phyloP scores from a whole-genome alignment of 2,329 filamentous ascomycete genomes.

The Tolypocladium pustulatum region DNA sequence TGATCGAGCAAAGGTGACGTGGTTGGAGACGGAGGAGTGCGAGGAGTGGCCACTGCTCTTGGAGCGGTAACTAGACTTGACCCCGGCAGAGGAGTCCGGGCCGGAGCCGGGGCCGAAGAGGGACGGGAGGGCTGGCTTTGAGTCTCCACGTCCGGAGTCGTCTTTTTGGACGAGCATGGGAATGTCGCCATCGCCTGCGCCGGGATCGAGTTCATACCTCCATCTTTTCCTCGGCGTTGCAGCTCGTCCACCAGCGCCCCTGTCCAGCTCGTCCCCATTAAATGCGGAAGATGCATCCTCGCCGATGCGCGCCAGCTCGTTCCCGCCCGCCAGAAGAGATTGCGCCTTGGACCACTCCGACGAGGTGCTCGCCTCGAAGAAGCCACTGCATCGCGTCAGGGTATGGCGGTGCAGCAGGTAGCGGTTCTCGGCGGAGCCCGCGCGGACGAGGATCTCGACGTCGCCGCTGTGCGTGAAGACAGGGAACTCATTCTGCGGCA shows the following conservation, averaged over 20 bases:
- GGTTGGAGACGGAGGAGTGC: constrained; percentile 32
- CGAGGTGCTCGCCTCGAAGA: constrained; percentile 80
- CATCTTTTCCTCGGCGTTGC: constrained; percentile 45
- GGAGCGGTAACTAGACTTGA: constrained; percentile 26
- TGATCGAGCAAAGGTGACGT: constrained; percentile 66
- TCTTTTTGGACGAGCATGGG: constrained; percentile 84
- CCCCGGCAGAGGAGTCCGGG: constrained; percentile 31
- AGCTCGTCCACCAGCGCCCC: background rate
- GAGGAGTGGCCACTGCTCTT: constrained; percentile 36
- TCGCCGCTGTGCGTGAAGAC: constrained; percentile 84
- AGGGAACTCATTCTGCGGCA: constrained; percentile 83
- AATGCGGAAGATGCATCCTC: constrained; percentile 23
- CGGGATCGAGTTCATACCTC: constrained; percentile 81
- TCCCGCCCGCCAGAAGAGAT: constrained; percentile 18
- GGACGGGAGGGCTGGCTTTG: constrained; percentile 13
- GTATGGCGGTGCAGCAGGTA: constrained; percentile 86
- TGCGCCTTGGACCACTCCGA: constrained; percentile 53
- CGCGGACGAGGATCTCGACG: constrained; percentile 75
- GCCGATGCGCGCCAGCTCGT: constrained; percentile 44
- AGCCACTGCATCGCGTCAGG: constrained; percentile 80
- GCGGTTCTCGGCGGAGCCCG: constrained; percentile 54
- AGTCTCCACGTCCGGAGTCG: constrained; percentile 12
- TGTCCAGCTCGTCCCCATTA: constrained; percentile 9
- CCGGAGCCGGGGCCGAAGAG: constrained; percentile 29
- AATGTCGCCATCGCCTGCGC: constrained; percentile 61